Evolutionary conservation across 345 rosid species (phyloP).

Genomic region (Eucalyptus dawsonii): DNA sequence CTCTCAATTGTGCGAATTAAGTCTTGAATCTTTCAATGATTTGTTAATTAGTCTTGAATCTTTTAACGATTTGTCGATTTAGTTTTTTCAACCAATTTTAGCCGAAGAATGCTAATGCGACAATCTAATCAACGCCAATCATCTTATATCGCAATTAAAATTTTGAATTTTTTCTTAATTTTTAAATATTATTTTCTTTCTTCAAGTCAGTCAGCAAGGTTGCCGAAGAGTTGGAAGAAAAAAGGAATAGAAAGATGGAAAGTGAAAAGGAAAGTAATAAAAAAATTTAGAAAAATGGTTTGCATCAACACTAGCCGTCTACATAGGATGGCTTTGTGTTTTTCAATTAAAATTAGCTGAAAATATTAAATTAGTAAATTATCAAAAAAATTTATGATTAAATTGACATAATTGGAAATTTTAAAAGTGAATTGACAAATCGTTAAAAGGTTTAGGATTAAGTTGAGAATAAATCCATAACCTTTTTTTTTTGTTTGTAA

Average conservation of each 20-base stretch:
- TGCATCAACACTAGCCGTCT: rapidly evolving
- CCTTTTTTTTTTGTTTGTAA: too few relatives aligned
- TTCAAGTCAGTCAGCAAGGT: not conserved
- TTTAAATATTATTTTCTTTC: too few relatives aligned
- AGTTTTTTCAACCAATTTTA: not conserved
- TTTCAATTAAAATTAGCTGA: not conserved
- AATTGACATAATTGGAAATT: too few relatives aligned
- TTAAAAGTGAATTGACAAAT: not conserved
- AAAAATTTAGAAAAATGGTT: too few relatives aligned
- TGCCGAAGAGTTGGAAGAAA: not conserved
- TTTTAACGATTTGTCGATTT: not conserved
- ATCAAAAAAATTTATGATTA: too few relatives aligned
- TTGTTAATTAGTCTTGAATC: rapidly evolving
- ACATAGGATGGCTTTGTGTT: too few relatives aligned
- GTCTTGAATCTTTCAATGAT: not conserved
- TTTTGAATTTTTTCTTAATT: too few relatives aligned
- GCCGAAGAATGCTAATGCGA: rapidly evolving
- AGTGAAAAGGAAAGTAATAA: not conserved
- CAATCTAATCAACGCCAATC: too few relatives aligned
- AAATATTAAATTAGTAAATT: too few relatives aligned
- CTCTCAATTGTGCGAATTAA: rapidly evolving
- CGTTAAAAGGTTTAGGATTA: rapidly evolving
- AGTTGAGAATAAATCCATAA: too few relatives aligned
- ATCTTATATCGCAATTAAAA: not conserved
- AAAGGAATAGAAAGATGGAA: not conserved